Evolutionary conservation across 169 alveolate genomes (phyloP).

Genomic region (Plasmodium sp.): DNA sequence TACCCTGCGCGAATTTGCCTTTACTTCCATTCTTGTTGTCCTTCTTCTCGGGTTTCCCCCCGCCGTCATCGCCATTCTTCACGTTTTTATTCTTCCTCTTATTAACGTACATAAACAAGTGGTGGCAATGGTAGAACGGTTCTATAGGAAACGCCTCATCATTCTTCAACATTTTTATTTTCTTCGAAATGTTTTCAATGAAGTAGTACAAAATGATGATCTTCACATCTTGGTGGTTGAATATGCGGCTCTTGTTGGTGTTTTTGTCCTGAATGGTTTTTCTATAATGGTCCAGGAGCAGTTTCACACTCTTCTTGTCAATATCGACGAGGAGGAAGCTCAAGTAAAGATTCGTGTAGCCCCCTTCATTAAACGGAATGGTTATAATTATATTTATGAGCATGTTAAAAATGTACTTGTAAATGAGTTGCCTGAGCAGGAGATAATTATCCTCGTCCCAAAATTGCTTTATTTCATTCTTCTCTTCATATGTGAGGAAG

Average conservation of each 20-base stretch:
- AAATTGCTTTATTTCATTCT: slow-evolving; percentile 12
- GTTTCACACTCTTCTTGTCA: slow-evolving; percentile 52
- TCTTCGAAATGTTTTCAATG: slow-evolving; percentile 69
- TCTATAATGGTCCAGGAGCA: slow-evolving; percentile 67
- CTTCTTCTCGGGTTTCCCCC: not conserved
- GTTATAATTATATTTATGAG: slow-evolving; percentile 73
- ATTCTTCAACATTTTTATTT: slow-evolving; percentile 67
- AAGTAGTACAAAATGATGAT: slow-evolving; percentile 69
- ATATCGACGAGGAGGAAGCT: slow-evolving; percentile 53
- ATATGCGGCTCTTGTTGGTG: slow-evolving; percentile 73
- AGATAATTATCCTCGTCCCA: slow-evolving; percentile 60
- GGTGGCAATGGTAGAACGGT: slow-evolving; percentile 66
- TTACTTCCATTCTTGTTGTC: not conserved
- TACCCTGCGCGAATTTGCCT: not conserved
- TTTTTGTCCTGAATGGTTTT: slow-evolving; percentile 75
- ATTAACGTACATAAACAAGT: slow-evolving; percentile 49
- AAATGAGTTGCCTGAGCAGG: slow-evolving; percentile 39
- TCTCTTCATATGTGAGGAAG: slow-evolving; percentile 39
- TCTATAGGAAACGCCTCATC: slow-evolving; percentile 56
- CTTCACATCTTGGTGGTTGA: slow-evolving; percentile 73
- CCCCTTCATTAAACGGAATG: slow-evolving; percentile 62
- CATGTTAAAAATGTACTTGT: slow-evolving; percentile 51
- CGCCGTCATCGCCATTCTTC: slow-evolving; percentile 2
- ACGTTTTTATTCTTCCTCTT: slow-evolving; percentile 50
- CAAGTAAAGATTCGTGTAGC: slow-evolving; percentile 37